Conservation (phyloP, 176 grass and related monocot species). For the Zizania latifolia region DNA sequence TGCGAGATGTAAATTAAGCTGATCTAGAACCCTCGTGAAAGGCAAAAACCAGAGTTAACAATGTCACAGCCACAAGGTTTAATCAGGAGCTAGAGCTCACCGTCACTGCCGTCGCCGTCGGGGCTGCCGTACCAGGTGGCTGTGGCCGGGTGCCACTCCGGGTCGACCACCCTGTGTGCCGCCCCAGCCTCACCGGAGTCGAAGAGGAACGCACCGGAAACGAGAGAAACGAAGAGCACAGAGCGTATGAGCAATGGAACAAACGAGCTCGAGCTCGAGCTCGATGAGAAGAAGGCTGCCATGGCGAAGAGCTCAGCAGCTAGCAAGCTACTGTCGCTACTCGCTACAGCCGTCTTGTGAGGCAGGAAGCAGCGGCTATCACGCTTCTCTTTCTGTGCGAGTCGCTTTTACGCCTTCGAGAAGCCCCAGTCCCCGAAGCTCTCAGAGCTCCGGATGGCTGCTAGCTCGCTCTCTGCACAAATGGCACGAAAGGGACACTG, state of each 20-base stretch:
- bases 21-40: neutral
- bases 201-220: conserved; percentile 8
- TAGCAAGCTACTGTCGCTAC: neutral
- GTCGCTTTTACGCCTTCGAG: conserved; percentile 41
- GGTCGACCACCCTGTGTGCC: conserved; percentile 50
- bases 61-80: neutral
- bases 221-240: conserved; percentile 14
- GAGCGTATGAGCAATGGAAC: neutral
- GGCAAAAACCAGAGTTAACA: neutral
- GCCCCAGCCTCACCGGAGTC: conserved; percentile 15
- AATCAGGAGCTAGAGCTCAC: conserved; percentile 27
- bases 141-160: conserved; percentile 82
- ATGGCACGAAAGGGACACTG: conserved; percentile 32
- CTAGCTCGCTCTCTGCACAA: conserved; percentile 24
- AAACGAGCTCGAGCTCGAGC: neutral
- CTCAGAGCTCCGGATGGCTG: neutral
- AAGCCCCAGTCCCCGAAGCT: conserved; percentile 20
- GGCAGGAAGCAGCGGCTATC: neutral
- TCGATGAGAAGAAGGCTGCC: neutral
- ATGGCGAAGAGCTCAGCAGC: neutral
- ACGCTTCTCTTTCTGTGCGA: neutral
- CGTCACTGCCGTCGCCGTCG: conserved; percentile 91
- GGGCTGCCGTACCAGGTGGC: conserved; percentile 92
- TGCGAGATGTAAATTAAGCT: neutral
- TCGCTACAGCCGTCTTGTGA: neutral